phyloP scores from a whole-genome alignment of 345 rosid species.

The Syzygium grande region DNA sequence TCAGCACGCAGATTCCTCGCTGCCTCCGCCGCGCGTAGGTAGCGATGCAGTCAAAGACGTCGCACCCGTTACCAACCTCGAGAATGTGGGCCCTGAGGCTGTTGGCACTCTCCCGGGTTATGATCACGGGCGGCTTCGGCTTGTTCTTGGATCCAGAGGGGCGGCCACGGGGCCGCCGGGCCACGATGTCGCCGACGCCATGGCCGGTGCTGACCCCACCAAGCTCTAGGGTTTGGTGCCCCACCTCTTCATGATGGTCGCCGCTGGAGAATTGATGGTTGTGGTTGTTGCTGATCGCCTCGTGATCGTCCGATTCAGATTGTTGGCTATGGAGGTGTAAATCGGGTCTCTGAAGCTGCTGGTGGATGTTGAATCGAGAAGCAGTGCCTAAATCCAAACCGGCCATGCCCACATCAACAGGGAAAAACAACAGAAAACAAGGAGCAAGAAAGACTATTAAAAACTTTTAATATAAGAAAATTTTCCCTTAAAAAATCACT shows the following conservation, averaged over 20 bases:
- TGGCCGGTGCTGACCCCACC: slow-evolving; percentile 19
- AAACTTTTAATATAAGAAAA: not conserved
- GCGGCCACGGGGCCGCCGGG: slow-evolving; percentile 82
- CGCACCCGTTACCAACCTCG: slow-evolving; percentile 85
- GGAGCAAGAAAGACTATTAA: slow-evolving; percentile 12
- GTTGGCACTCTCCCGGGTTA: slow-evolving; percentile 93
- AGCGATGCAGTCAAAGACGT: slow-evolving; percentile 78
- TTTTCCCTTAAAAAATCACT: not conserved
- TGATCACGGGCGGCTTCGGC: slow-evolving; percentile 83
- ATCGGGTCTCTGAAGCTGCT: slow-evolving; percentile 51
- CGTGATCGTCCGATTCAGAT: slow-evolving; percentile 31
- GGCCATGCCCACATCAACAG: slow-evolving; percentile 37
- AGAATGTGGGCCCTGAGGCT: slow-evolving; percentile 98
- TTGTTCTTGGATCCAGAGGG: slow-evolving; percentile 96
- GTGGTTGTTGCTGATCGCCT: not conserved
- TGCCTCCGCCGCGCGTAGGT: slow-evolving; percentile 86
- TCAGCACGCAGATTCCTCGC: slow-evolving; percentile 83
- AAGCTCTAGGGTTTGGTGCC: slow-evolving; percentile 33
- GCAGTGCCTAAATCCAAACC: slow-evolving; percentile 62
- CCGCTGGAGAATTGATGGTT: slow-evolving; percentile 4
- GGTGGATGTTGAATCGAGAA: slow-evolving; percentile 44
- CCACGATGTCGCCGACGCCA: slow-evolving; percentile 20
- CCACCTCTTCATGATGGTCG: slow-evolving; percentile 27
- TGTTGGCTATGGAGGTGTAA: slow-evolving; percentile 16
- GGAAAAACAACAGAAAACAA: slow-evolving; percentile 8